Percentiles rank a stretch among this genome's conserved stretches.
phyloP scores from a whole-genome alignment of 1,284 basidiomycete genomes.

The Rhodotorula sp. region DNA sequence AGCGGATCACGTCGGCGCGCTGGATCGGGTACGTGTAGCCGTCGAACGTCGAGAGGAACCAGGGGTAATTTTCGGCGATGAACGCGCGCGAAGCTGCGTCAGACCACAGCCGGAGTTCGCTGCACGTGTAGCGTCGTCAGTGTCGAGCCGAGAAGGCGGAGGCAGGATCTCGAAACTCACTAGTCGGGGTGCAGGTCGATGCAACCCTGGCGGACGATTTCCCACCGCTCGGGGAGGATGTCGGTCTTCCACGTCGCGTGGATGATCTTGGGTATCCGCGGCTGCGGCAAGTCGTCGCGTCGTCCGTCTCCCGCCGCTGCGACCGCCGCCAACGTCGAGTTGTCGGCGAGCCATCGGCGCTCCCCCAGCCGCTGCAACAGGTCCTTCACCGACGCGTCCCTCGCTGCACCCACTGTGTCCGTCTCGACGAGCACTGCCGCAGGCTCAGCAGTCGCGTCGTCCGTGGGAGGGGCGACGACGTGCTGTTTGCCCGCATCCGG shows the following conservation, averaged over 20 bases:
- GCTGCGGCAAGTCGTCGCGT: slow-evolving; percentile 61
- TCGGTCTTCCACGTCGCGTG: slow-evolving; percentile 99
- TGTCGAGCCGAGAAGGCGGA: no score
- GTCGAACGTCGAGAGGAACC: slow-evolving; percentile 91
- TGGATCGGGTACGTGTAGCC: slow-evolving; percentile 91
- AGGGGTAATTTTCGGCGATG: slow-evolving; percentile 79
- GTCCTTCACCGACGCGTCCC: slow-evolving; percentile 20
- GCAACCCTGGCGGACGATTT: slow-evolving; percentile 52
- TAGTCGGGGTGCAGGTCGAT: slow-evolving; percentile 68
- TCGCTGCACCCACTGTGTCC: background rate
- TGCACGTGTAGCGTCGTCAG: slow-evolving; percentile 47
- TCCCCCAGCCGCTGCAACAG: slow-evolving; percentile 25
- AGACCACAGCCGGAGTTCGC: slow-evolving; percentile 96
- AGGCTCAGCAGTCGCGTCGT: background rate
- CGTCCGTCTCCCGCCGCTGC: background rate
- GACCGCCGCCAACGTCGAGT: slow-evolving; percentile 54
- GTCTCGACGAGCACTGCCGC: background rate
- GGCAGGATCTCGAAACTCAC: slow-evolving; percentile 55
- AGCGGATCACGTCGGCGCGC: slow-evolving; percentile 94
- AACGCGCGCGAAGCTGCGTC: slow-evolving; percentile 87
- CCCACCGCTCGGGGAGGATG: slow-evolving; percentile 79
- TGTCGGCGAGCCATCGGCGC: slow-evolving; percentile 40
- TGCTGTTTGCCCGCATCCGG: slow-evolving; percentile 3
- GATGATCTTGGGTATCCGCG: slow-evolving; percentile 81
- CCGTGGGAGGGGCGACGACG: background rate